These are phyloP conservation scores for Haberlea rhodopensis DNA, from an alignment of 257 asterid species.

Conservation along the genomic window DNA sequence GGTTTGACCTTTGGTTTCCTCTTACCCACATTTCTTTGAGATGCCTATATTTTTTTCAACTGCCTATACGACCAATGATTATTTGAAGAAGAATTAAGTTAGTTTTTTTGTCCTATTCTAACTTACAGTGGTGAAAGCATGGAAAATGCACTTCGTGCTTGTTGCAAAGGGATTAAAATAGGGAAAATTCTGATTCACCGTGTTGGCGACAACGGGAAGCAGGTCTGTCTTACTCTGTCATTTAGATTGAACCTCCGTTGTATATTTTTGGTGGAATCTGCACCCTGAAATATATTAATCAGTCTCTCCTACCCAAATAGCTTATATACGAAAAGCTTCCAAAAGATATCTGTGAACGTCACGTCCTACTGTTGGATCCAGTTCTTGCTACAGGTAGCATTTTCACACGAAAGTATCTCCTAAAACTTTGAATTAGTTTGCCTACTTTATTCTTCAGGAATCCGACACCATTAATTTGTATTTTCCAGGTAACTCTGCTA, in stretches of 20 bases:
- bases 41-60: background rate
- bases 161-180: slow-evolving; percentile 98
- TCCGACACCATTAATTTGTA: background rate
- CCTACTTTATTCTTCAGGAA: background rate
- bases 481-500: slow-evolving; percentile 88
- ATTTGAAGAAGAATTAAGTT: background rate
- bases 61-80: background rate
- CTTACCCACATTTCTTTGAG: background rate
- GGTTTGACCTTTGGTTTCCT: background rate
- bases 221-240: slow-evolving; percentile 42
- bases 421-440: background rate
- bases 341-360: slow-evolving; percentile 83
- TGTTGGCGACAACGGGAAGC: slow-evolving; percentile 96
- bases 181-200: slow-evolving; percentile 97
- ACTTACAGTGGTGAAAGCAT: slow-evolving; percentile 91
- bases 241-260: slow-evolving; percentile 17
- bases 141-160: slow-evolving; percentile 99
- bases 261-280: slow-evolving; percentile 12
- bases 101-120: slow-evolving; percentile 11
- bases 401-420: background rate
- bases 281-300: background rate
- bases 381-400: slow-evolving; percentile 94
- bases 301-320: slow-evolving; percentile 42
- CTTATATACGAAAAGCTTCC: slow-evolving; percentile 98
- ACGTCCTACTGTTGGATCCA: slow-evolving; percentile 94